Evolutionary conservation across 805 yeast species (phyloP).

Genomic region (Barnettozyma sp.): DNA sequence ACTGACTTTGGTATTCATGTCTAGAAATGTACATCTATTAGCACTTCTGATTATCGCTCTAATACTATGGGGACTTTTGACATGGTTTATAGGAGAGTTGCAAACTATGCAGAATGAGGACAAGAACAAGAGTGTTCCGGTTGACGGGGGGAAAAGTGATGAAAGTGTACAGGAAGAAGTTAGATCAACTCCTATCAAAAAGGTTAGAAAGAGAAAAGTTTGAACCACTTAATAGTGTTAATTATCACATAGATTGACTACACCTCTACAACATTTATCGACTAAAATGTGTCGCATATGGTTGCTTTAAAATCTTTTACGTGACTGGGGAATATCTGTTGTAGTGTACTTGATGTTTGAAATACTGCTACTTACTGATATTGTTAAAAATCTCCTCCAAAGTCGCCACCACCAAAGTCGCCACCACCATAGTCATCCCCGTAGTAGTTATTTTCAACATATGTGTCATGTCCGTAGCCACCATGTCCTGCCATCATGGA

Average conservation of each 20-base stretch:
- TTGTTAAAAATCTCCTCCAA: slow-evolving; percentile 16
- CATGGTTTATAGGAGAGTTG: slow-evolving; percentile 83
- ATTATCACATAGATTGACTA: too few species aligned
- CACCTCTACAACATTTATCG: too few species aligned
- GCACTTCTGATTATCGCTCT: slow-evolving; percentile 48
- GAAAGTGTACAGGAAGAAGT: too few species aligned
- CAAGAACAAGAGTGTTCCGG: neutral
- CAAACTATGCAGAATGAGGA: slow-evolving; percentile 25
- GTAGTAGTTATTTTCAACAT: slow-evolving; percentile 18
- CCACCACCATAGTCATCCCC: slow-evolving; percentile 33
- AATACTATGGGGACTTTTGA: slow-evolving; percentile 67
- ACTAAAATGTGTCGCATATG: too few species aligned
- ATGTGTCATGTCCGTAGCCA: neutral
- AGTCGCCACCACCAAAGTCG: slow-evolving; percentile 27
- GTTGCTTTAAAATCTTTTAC: too few species aligned
- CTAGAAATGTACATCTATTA: slow-evolving; percentile 56
- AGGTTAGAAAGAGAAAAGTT: too few species aligned
- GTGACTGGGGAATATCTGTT: too few species aligned
- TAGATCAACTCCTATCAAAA: too few species aligned
- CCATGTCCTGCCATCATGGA: slow-evolving; percentile 21
- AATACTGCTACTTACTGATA: too few species aligned
- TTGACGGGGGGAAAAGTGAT: slow-evolving; percentile 13
- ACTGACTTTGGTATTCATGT: slow-evolving; percentile 47
- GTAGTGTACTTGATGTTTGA: too few species aligned
- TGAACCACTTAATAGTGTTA: too few species aligned